Evolutionary conservation across 352 stramenopile genomes (phyloP).

Genomic region (Globisporangium iwayamae): DNA sequence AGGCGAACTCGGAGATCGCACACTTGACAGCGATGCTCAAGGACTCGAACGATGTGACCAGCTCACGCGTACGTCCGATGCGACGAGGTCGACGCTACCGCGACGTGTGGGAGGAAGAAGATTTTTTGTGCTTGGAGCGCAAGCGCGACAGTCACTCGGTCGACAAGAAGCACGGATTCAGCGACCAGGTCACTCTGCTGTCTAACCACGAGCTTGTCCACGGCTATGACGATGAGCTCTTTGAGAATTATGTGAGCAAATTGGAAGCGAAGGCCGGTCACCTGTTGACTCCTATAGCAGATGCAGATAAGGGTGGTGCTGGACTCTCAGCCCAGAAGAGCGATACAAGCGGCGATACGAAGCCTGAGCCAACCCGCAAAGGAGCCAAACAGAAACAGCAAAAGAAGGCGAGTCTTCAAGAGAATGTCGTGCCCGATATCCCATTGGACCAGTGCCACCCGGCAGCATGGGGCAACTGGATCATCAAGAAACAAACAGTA

Average conservation of each 20-base stretch:
- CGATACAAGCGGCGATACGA: constrained; percentile 2
- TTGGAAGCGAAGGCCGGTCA: constrained; percentile 25
- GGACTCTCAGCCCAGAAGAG: not conserved
- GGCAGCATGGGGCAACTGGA: constrained; percentile 61
- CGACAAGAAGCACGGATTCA: constrained; percentile 35
- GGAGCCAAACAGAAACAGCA: constrained; percentile 13
- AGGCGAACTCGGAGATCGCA: constrained; percentile 23
- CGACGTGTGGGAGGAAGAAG: constrained; percentile 76
- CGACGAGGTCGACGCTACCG: constrained; percentile 64
- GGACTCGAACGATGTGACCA: constrained; percentile 33
- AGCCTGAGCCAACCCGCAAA: constrained; percentile 11
- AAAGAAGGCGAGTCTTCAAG: constrained; percentile 26
- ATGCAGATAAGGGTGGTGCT: not conserved
- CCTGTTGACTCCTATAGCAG: constrained; percentile 1
- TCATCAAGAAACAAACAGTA: constrained; percentile 46
- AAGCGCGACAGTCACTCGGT: constrained; percentile 18
- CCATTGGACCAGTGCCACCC: constrained; percentile 43
- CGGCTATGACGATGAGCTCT: constrained; percentile 76
- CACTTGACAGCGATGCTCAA: constrained; percentile 37
- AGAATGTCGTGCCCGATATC: constrained; percentile 35
- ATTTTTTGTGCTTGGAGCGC: constrained; percentile 42
- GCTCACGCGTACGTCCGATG: constrained; percentile 27
- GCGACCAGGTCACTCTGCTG: constrained; percentile 32
- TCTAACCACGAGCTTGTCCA: constrained; percentile 64
- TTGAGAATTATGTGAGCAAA: constrained; percentile 39